These are phyloP conservation scores for Vitis hybrid DNA, from an alignment of 177 flowering plant species.

Conservation along the genomic window DNA sequence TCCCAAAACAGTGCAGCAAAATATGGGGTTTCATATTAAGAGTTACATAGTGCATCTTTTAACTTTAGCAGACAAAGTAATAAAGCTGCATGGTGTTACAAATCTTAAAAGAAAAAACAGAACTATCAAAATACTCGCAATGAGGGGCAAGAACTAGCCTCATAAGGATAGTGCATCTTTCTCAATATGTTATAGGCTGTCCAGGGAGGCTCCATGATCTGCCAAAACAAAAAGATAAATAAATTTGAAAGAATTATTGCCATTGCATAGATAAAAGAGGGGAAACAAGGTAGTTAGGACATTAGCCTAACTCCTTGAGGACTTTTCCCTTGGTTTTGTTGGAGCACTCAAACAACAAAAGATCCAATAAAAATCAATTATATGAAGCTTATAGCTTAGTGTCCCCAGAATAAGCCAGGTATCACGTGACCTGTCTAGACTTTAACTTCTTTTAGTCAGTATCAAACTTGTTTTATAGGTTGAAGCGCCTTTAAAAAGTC, in stretches of 20 bases:
- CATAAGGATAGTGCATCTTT: constrained; percentile 94
- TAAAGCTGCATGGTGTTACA: no score
- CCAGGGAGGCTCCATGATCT: constrained; percentile 99
- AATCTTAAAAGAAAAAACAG: no score
- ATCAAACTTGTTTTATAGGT: neutral
- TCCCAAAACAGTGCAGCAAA: no score
- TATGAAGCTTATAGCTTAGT: neutral
- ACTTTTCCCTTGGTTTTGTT: neutral
- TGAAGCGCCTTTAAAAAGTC: neutral
- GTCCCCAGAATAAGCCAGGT: neutral
- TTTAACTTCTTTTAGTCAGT: neutral
- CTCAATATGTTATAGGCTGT: constrained; percentile 73
- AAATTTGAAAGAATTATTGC: neutral
- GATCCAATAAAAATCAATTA: neutral
- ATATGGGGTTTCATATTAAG: no score
- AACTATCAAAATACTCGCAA: neutral
- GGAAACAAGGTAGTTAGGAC: neutral
- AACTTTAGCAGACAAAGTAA: no score
- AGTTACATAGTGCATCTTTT: no score
- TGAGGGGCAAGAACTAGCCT: constrained; percentile 41
- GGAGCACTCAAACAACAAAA: neutral
- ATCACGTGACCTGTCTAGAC: neutral
- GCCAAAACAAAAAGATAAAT: constrained; percentile 17
- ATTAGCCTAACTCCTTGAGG: neutral
- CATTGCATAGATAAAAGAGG: neutral